These are phyloP conservation scores for Steccherinum ochraceum DNA, from an alignment of 768 basidiomycete species.

Conservation along the genomic window DNA sequence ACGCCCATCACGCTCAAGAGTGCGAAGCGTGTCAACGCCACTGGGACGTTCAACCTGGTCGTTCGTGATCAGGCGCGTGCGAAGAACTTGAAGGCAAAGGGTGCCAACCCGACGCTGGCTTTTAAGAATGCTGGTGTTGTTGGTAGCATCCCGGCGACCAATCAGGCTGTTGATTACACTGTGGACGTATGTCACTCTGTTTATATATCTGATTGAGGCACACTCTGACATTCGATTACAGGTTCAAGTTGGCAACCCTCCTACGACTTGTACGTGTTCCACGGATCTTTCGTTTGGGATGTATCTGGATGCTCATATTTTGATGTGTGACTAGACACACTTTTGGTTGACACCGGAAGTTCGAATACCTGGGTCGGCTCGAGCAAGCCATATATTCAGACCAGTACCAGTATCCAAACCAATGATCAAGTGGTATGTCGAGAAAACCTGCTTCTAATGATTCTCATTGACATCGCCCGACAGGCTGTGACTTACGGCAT, in stretches of 20 bases:
- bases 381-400: constrained; percentile 6
- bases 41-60: constrained; percentile 12
- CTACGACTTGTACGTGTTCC: constrained; percentile 7
- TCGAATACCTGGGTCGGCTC: constrained; percentile 19
- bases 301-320: not conserved
- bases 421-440: constrained; percentile 4
- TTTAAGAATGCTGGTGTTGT: constrained; percentile 1
- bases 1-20: constrained; percentile 7
- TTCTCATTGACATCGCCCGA: not conserved
- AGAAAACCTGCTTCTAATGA: not conserved
- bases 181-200: constrained; percentile 1
- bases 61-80: constrained; percentile 6
- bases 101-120: not conserved
- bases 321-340: constrained; percentile 2
- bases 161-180: constrained; percentile 8
- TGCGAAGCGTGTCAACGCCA: constrained; percentile 14
- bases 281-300: not conserved
- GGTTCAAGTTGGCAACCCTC: constrained; percentile 10
- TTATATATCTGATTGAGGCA: not conserved
- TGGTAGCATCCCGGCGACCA: constrained; percentile 8
- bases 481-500: not conserved
- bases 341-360: constrained; percentile 14
- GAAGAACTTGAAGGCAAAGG: constrained; percentile 1
- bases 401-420: constrained; percentile 10
- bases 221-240: not conserved